Conservation (phyloP, 1,139 yeast genomes). For the Starmera stellimalicola region DNA sequence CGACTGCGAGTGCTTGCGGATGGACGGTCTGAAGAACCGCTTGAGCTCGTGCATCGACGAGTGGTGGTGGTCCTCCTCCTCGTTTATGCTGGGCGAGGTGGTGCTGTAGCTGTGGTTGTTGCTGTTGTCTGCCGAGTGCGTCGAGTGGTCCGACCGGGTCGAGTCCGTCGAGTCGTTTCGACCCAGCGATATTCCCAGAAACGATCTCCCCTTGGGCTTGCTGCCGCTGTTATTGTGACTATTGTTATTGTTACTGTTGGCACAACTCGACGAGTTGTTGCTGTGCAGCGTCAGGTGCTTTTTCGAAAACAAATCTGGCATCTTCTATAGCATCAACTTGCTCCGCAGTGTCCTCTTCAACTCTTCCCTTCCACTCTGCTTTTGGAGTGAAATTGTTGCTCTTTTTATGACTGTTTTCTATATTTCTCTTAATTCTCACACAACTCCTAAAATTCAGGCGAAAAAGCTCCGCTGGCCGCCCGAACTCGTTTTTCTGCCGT, state of each 20-base stretch:
- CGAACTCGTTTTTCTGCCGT: too few species aligned
- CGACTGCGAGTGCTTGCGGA: slow-evolving; percentile 24
- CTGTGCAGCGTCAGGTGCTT: slow-evolving; percentile 2
- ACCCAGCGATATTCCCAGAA: slow-evolving; percentile 4
- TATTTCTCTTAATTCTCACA: too few species aligned
- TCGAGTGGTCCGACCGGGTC: neutral
- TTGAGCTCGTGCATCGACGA: slow-evolving; percentile 74
- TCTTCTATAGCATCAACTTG: too few species aligned
- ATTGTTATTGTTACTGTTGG: neutral
- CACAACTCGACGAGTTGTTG: neutral
- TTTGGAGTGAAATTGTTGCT: neutral
- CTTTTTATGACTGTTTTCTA: too few species aligned
- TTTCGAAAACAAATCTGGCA: slow-evolving; percentile 1
- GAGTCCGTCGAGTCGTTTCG: slow-evolving; percentile 3
- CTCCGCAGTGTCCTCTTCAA: too few species aligned
- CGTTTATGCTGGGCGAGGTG: neutral
- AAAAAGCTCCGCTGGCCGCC: too few species aligned
- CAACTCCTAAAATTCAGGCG: too few species aligned
- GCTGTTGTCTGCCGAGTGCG: slow-evolving; percentile 1
- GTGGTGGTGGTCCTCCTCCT: slow-evolving; percentile 12
- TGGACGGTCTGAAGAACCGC: slow-evolving; percentile 46
- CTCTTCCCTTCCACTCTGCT: too few species aligned
- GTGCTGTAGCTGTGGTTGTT: neutral
- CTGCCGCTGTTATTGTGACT: neutral
- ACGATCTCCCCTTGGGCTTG: slow-evolving; percentile 2